Percentiles rank a stretch among this genome's conserved stretches.
phyloP scores from a whole-genome alignment of 169 alveolate genomes.

The Eimeria maxima region DNA sequence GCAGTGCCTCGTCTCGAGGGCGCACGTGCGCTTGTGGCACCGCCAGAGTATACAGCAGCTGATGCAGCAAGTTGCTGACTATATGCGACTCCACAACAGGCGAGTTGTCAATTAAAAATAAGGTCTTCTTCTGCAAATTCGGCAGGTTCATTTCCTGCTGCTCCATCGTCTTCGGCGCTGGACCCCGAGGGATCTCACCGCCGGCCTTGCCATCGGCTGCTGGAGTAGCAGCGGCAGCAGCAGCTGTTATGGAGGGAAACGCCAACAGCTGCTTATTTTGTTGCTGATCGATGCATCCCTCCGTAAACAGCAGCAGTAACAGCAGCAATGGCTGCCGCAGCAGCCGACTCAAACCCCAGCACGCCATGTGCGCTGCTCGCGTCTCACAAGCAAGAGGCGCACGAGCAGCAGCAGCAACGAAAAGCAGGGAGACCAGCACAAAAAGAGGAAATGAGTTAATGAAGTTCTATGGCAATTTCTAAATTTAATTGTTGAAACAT shows the following conservation, averaged over 20 bases:
- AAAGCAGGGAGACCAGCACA: not conserved
- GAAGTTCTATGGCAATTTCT: too few species aligned
- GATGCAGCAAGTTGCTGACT: conserved; percentile 68
- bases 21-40: conserved; percentile 21
- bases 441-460: not conserved
- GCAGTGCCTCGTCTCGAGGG: conserved; percentile 55
- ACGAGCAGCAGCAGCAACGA: not conserved
- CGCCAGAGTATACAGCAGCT: conserved; percentile 29
- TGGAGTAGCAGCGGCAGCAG: conserved; percentile 1
- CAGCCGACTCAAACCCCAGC: conserved; percentile 29
- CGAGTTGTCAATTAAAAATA: conserved; percentile 57
- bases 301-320: conserved; percentile 3
- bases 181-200: conserved; percentile 48
- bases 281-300: not conserved
- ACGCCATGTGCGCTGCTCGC: conserved; percentile 31
- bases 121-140: conserved; percentile 18
- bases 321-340: conserved; percentile 52
- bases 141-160: not conserved
- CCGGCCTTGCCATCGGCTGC: not conserved
- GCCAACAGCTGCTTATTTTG: not conserved
- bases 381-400: not conserved
- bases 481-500: not conserved
- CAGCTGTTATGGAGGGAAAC: not conserved
- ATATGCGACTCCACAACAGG: conserved; percentile 76
- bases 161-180: conserved; percentile 24